Base-by-base conservation (phyloP, 306 rosid species). In the Cucumis sativus region DNA sequence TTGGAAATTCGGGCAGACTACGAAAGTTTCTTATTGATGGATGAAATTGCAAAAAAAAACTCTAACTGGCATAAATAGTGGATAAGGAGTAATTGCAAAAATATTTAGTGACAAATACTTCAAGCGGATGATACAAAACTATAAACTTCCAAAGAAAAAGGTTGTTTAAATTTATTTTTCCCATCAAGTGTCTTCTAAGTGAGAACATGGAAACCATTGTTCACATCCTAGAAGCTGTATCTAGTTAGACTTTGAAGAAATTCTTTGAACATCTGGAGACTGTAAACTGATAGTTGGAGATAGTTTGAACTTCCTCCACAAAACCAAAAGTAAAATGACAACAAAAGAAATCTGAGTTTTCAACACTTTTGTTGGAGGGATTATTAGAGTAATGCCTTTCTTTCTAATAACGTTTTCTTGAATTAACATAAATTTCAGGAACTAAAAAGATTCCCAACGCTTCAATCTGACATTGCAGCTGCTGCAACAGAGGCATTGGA, bases 361-460 rank as follows among this genome's bases (percentile, higher is more conserved):
- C 60, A 55, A 55, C 60, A 55, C 4, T 18, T 18, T 18, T 55
- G 60, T 55, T 55, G 60, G 60, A n/a, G 43, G 68, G 68, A 30
- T 62, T 30, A 62, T 14, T 30, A 12, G 68, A 12, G 17, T 62
- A 30, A 30, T 62, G 41, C 39, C 4, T 62, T 13, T 12, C 43
- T 30, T 62, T 62, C 43, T 13, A 30, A 62, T 30, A 33, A 62
- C n/a, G 30, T 28, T 28, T 47, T 15, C 15, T 64, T 68, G 17
- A 33, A 45, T 73, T 79, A 75, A 60, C 79, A 84, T 45, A 21
- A 47, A 76, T 78, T 88, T 81, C 84, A 96, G 99, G 99, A 96
- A 88, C 83, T 96, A 77, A 92, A 82, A 81, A 89, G 99, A 88
- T 96, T 96, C 81, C 99, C 99, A 18, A 92, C 97, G 21, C 99